Evolutionary conservation across 345 rosid species (phyloP), one percentile per base, ranked within the genome.

Genomic region (Citrus reticulata): DNA sequence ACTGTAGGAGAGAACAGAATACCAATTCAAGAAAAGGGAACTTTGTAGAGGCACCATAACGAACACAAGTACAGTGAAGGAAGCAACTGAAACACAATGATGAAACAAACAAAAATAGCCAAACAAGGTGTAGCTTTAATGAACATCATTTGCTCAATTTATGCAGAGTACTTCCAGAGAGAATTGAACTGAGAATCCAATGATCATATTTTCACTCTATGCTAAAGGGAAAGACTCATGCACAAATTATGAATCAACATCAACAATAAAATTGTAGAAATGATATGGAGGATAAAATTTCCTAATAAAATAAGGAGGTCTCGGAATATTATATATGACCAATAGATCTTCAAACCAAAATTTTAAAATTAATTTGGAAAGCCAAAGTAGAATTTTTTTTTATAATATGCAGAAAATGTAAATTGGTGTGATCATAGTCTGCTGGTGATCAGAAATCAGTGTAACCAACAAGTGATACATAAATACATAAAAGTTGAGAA

Each of bases 1-100:
- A 82, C 98, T 93, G 86, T 82, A 49, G 39, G 79, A 25, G 74
- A 62, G 32, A 68, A 24, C 67, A 79, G 65, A 78, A 79, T 66
- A 30, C 67, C n/a, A 80, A 63, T 54, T 76, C 73, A 77, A 66
- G 32, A 65, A 54, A 60, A 80, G 42, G 25, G 16, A 71, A 60
- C 49, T 39, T 40, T 46, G 81, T 29, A 34, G 73, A 51, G 37
- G 54, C 32, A 30, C 20, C 64, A 81, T 65, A 55, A 72, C 72
- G 5, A 34, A 65, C 35, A 67, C n/a, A 57, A 29, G 32, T 30
- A 35, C 30, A 74, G 67, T 40, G 70, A 77, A 19, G 54, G 77
- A 74, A 70, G 64, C 64, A 63, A 20, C 35, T 39, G 37, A 71
- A 72, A 78, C 46, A 60, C 60, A 9, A 51, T 42, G 25, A 57